Evolutionary conservation across 345 rosid genomes (phyloP).

Genomic region (Theobroma cacao): DNA sequence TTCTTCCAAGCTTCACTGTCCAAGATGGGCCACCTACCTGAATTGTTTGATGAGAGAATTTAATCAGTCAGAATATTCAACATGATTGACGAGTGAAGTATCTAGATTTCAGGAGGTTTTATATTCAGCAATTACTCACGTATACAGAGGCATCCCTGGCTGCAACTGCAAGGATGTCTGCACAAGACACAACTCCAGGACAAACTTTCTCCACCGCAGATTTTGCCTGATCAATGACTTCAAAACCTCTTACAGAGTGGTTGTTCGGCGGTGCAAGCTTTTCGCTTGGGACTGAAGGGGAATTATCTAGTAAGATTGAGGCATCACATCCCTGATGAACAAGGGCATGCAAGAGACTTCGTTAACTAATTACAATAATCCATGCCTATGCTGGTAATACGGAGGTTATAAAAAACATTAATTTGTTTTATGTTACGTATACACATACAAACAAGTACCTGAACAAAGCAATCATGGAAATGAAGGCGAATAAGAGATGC

Average conservation of each 20-base stretch:
- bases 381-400: no score
- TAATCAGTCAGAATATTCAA: neutral
- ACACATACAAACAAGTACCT: slow-evolving; percentile 21
- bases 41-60: slow-evolving; percentile 6
- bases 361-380: neutral
- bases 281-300: slow-evolving; percentile 31
- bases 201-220: slow-evolving; percentile 46
- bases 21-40: slow-evolving; percentile 47
- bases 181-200: slow-evolving; percentile 60
- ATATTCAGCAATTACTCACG: slow-evolving; percentile 10
- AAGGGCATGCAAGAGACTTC: neutral
- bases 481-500: slow-evolving; percentile 64
- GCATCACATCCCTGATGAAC: slow-evolving; percentile 50
- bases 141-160: slow-evolving; percentile 40
- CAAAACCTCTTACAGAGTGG: slow-evolving; percentile 29
- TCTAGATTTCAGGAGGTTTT: no score
- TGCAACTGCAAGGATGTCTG: slow-evolving; percentile 52
- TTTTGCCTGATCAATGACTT: slow-evolving; percentile 46
- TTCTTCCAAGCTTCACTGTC: slow-evolving; percentile 43
- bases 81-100: no score
- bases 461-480: slow-evolving; percentile 59
- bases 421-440: neutral
- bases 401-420: neutral
- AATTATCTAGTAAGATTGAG: slow-evolving; percentile 43
- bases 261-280: slow-evolving; percentile 32